phyloP scores from a whole-genome alignment of 495 filamentous ascomycete species.

The Sordaria brevicollis region DNA sequence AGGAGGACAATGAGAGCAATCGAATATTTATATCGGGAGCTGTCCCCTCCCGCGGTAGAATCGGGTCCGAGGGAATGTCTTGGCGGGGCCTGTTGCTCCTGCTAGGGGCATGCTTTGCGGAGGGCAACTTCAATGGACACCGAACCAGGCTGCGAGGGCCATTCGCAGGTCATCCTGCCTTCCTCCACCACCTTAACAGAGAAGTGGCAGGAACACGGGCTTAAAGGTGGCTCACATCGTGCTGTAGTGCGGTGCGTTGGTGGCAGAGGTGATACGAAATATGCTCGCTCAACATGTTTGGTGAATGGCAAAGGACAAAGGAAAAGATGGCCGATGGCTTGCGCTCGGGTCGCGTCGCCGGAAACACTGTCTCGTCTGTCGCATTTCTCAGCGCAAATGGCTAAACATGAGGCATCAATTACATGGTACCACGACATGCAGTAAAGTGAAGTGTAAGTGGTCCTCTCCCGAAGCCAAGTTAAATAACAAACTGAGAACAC shows the following conservation, averaged over 20 bases:
- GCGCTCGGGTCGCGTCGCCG: neutral
- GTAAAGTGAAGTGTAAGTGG: neutral
- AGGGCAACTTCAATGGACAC: neutral
- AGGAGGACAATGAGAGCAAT: neutral
- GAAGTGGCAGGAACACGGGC: neutral
- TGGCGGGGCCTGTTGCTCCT: neutral
- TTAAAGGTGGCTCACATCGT: neutral
- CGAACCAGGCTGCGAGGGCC: no score
- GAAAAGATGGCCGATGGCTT: neutral
- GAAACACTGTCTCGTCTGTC: neutral
- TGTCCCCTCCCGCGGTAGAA: no score
- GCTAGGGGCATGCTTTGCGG: neutral
- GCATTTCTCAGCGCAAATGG: neutral
- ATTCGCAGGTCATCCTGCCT: neutral
- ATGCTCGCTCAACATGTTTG: neutral
- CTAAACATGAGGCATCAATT: neutral
- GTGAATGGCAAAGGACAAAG: neutral
- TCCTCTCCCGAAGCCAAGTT: neutral
- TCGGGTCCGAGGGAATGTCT: neutral
- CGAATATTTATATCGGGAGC: neutral
- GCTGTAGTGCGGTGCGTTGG: neutral
- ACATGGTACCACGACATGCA: neutral
- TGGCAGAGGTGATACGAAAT: neutral
- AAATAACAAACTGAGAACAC: neutral
- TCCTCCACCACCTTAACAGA: neutral